Evolutionary conservation across 2,329 filamentous ascomycete genomes (phyloP).

Genomic region (Diaporthe helianthi): DNA sequence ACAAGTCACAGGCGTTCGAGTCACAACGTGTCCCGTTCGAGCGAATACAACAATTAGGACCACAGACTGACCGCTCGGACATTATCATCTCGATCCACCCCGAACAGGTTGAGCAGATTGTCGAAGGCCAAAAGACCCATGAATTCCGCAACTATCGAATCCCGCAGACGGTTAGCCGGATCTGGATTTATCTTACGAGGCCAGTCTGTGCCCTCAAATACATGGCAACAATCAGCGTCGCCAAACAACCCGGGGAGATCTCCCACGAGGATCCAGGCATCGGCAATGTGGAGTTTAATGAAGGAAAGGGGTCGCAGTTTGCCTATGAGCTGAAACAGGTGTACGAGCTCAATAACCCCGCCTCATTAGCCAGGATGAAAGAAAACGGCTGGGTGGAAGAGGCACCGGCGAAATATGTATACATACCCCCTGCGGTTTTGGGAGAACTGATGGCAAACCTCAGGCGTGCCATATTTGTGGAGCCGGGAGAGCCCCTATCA

Average conservation of each 20-base stretch:
- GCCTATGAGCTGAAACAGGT: conserved; percentile 64
- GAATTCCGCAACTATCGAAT: conserved; percentile 64
- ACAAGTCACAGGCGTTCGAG: conserved; percentile 47
- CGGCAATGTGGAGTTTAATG: conserved; percentile 61
- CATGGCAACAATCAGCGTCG: conserved; percentile 61
- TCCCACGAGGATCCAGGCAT: conserved; percentile 48
- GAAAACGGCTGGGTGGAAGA: conserved; percentile 61
- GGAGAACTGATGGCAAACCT: conserved; percentile 66
- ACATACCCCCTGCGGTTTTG: conserved; percentile 63
- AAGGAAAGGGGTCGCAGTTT: conserved; percentile 48
- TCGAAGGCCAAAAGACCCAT: conserved; percentile 58
- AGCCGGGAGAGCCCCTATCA: conserved; percentile 35
- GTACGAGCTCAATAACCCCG: conserved; percentile 68
- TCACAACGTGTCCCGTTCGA: conserved; percentile 61
- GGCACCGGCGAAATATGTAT: conserved; percentile 58
- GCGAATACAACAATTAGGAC: conserved; percentile 55
- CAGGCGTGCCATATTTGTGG: conserved; percentile 56
- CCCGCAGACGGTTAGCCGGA: conserved; percentile 60
- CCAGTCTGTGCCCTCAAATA: conserved; percentile 60
- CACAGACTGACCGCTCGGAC: conserved; percentile 59
- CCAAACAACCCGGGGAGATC: conserved; percentile 57
- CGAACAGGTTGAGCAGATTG: conserved; percentile 55
- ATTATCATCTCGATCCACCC: conserved; percentile 59
- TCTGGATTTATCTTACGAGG: conserved; percentile 66
- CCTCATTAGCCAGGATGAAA: conserved; percentile 58